These are phyloP conservation scores for Calonectria montana DNA, from an alignment of 2,329 filamentous ascomycete genomes.

Conservation along the genomic window DNA sequence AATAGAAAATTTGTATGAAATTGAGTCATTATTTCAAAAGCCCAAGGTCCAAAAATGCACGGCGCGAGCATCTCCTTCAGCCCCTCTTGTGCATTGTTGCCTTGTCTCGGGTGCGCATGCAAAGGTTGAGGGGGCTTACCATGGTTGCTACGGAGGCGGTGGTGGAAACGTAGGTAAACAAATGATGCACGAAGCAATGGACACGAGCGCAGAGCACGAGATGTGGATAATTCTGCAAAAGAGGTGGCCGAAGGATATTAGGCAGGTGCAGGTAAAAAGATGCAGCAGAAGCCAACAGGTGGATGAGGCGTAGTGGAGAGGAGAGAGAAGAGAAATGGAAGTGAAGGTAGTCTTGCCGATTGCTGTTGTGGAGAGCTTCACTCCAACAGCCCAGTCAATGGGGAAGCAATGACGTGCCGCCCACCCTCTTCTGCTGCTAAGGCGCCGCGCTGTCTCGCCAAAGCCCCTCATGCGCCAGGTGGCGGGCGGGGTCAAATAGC, in stretches of 20 bases:
- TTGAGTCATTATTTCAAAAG: neutral
- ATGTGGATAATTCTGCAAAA: neutral
- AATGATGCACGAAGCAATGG: slow-evolving; percentile 3
- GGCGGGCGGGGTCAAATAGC: slow-evolving; percentile 17
- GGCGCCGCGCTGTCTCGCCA: neutral
- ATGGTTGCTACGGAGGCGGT: slow-evolving; percentile 22
- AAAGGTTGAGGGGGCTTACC: slow-evolving; percentile 16
- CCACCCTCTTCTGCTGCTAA: neutral
- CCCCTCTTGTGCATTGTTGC: neutral
- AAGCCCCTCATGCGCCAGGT: slow-evolving; percentile 11
- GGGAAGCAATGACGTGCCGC: slow-evolving; percentile 22
- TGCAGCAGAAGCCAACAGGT: neutral
- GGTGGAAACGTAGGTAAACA: slow-evolving; percentile 7
- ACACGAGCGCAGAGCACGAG: neutral
- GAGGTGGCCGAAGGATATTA: slow-evolving; percentile 7
- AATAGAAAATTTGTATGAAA: neutral
- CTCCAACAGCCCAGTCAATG: slow-evolving; percentile 1
- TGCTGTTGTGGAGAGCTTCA: slow-evolving; percentile 27
- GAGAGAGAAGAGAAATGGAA: neutral
- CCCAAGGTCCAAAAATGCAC: neutral
- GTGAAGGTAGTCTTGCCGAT: neutral
- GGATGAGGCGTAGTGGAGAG: slow-evolving; percentile 6
- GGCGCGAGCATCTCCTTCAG: neutral
- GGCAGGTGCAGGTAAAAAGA: neutral
- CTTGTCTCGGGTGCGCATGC: neutral